These are phyloP conservation scores for Calocybe gangraenosa DNA, from an alignment of 768 basidiomycete species.

Conservation along the genomic window DNA sequence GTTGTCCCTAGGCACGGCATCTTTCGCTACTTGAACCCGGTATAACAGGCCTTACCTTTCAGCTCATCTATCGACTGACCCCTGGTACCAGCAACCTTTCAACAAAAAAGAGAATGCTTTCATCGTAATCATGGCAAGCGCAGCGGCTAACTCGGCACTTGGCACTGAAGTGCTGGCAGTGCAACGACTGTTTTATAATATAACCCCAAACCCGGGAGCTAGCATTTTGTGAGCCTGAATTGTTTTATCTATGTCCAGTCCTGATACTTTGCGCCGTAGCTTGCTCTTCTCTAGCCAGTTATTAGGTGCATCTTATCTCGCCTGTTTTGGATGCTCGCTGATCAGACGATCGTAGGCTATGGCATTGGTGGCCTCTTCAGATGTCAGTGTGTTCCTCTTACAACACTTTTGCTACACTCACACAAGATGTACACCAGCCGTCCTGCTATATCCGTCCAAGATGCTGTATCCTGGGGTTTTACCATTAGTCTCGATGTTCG, in stretches of 20 bases:
- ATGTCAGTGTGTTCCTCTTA: conserved; percentile 24
- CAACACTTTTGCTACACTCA: not conserved
- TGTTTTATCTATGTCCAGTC: too few relatives aligned
- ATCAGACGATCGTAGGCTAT: conserved; percentile 39
- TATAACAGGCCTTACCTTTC: conserved; percentile 19
- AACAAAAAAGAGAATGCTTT: conserved; percentile 60
- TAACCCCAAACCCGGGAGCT: conserved; percentile 39
- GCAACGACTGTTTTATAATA: conserved; percentile 50
- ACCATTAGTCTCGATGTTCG: conserved; percentile 46
- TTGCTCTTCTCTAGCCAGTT: conserved; percentile 32
- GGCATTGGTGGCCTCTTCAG: conserved; percentile 53
- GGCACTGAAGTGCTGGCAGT: conserved; percentile 53
- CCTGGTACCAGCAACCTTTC: conserved; percentile 39
- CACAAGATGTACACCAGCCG: conserved; percentile 20
- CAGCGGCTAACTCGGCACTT: conserved; percentile 49
- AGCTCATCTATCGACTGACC: conserved; percentile 2
- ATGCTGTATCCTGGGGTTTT: conserved; percentile 47
- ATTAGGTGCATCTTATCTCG: conserved; percentile 18
- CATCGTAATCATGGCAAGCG: conserved; percentile 53
- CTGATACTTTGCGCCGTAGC: conserved; percentile 11
- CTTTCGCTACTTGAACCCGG: conserved; percentile 51
- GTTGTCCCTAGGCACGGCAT: conserved; percentile 41
- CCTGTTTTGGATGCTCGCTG: not conserved
- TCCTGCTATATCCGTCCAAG: conserved; percentile 49
- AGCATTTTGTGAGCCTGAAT: conserved; percentile 36